A percentile compares a stretch with the other conserved stretches of the same genome.
These are phyloP conservation scores for Lolium multiflorum DNA, from an alignment of 176 grass and related monocot species.

Conservation along the genomic window DNA sequence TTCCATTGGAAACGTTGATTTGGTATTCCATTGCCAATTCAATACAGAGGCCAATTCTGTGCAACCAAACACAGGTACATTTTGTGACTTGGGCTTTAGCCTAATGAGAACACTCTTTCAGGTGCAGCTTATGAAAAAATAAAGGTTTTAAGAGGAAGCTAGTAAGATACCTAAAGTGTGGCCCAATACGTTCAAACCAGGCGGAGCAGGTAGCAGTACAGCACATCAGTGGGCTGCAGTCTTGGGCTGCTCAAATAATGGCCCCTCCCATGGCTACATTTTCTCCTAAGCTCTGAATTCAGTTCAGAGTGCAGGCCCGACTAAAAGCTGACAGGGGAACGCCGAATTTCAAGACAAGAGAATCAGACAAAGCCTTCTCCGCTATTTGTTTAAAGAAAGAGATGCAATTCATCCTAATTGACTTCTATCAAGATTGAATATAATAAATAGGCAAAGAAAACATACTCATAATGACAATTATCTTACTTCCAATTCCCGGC, in stretches of 20 bases:
- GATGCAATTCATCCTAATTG: neutral
- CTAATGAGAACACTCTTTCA: no score
- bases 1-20: no score
- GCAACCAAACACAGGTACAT: no score
- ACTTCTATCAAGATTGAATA: neutral
- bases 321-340: neutral
- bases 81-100: neutral
- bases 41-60: no score
- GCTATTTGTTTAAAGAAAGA: neutral
- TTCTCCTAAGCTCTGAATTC: neutral
- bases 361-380: neutral
- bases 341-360: neutral
- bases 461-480: no score
- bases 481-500: neutral
- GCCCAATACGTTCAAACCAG: neutral
- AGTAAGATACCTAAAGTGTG: neutral
- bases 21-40: no score
- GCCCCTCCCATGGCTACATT: neutral
- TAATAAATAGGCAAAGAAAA: no score
- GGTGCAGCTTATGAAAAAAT: no score
- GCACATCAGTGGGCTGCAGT: neutral
- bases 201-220: neutral
- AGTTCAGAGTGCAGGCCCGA: neutral
- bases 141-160: no score
- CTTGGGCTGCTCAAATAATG: neutral